Evolutionary conservation across 1,284 basidiomycete species (phyloP).

Genomic region (Moesziomyces parantarcticus): DNA sequence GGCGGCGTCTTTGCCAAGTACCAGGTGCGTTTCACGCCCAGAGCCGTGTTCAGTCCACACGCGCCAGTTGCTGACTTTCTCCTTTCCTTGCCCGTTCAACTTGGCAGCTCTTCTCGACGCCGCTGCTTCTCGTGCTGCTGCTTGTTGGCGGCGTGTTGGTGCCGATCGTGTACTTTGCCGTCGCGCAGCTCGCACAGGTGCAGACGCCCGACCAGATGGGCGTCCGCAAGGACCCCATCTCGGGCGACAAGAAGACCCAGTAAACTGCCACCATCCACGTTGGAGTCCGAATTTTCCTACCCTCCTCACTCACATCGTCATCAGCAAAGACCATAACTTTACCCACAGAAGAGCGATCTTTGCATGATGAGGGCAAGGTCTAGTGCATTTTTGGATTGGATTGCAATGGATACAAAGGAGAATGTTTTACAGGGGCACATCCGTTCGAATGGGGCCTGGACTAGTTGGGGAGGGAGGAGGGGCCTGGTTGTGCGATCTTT

Average conservation of each 20-base stretch:
- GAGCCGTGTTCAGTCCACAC: too few relatives aligned
- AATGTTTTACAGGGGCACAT: too few relatives aligned
- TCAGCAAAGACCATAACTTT: too few relatives aligned
- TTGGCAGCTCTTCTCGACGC: constrained; percentile 46
- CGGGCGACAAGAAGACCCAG: constrained; percentile 48
- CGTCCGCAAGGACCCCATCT: constrained; percentile 46
- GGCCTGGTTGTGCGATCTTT: constrained; percentile 3
- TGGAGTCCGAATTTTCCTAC: not conserved
- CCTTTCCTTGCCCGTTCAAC: too few relatives aligned
- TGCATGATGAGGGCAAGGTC: too few relatives aligned
- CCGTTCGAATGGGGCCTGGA: not conserved
- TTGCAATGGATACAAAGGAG: too few relatives aligned
- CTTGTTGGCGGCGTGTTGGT: constrained; percentile 40
- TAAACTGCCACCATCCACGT: constrained; percentile 10
- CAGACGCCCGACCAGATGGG: constrained; percentile 54
- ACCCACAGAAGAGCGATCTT: too few relatives aligned
- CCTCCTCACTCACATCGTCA: not conserved
- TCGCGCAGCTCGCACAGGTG: constrained; percentile 44
- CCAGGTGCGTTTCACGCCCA: constrained; percentile 22
- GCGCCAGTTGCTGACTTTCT: too few relatives aligned
- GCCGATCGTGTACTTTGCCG: constrained; percentile 47
- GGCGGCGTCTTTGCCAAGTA: constrained; percentile 48
- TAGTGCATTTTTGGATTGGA: too few relatives aligned
- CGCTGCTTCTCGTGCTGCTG: constrained; percentile 34
- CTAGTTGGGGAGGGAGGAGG: not conserved